Evolutionary conservation across 1,284 basidiomycete genomes (phyloP).

Genomic region (Apiotrichum brassicae): DNA sequence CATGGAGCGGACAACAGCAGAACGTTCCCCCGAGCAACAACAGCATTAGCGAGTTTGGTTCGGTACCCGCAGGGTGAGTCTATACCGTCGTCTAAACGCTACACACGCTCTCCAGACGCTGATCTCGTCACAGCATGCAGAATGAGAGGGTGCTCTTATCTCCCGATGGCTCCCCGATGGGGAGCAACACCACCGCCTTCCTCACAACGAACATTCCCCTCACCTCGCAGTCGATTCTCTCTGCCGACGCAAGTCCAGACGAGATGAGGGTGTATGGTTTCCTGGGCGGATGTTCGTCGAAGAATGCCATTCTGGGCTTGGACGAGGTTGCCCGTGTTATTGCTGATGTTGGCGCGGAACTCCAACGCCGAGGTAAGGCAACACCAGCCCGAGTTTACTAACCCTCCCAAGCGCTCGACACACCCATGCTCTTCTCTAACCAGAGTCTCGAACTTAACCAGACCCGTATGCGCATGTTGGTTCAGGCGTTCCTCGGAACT

Average conservation of each 20-base stretch:
- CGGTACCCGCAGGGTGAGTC: too few species aligned
- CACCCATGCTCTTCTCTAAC: slow-evolving; percentile 80
- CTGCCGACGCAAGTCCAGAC: slow-evolving; percentile 29
- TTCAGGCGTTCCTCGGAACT: slow-evolving; percentile 61
- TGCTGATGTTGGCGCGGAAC: slow-evolving; percentile 62
- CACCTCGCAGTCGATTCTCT: slow-evolving; percentile 21
- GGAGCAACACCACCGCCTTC: slow-evolving; percentile 14
- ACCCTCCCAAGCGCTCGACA: slow-evolving; percentile 58
- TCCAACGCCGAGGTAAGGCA: slow-evolving; percentile 55
- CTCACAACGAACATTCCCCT: slow-evolving; percentile 27
- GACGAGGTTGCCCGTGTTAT: slow-evolving; percentile 67
- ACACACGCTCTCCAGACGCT: too few species aligned
- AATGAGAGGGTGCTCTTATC: too few species aligned
- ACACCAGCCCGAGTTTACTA: background rate
- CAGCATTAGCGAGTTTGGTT: slow-evolving; percentile 18
- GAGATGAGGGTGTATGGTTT: slow-evolving; percentile 31
- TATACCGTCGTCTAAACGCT: too few species aligned
- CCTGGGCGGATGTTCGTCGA: slow-evolving; percentile 27
- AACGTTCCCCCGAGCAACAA: background rate
- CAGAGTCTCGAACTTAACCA: slow-evolving; percentile 75
- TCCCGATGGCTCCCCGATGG: too few species aligned
- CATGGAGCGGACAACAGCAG: slow-evolving; percentile 14
- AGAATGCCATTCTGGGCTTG: slow-evolving; percentile 55
- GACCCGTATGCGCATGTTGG: slow-evolving; percentile 62
- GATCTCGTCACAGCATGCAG: too few species aligned